Evolutionary conservation across 345 rosid genomes (phyloP), one percentile per base, ranked within the genome.

Genomic region (Rhizophora apiculata): DNA sequence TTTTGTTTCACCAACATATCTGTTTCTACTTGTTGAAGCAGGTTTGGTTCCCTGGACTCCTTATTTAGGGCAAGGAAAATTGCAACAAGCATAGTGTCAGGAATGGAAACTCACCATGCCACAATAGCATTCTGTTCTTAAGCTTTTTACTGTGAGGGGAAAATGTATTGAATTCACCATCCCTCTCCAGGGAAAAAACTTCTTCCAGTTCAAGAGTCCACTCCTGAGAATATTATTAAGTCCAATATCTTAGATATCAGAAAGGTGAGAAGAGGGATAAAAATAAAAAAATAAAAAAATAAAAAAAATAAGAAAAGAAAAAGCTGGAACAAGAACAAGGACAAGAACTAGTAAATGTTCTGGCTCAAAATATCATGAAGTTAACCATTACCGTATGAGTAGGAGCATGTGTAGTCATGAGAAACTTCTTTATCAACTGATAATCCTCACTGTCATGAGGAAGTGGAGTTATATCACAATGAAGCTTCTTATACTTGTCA

Each of bases 191-290:
- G 30, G 89, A 82, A 76, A 92, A 95, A 55, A 90, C 94, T 71
- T 92, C 96, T 79, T 95, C 96, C 80, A 92, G 85, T 72, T 92
- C 92, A 81, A 92, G 96, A 73, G 82, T 79, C 96, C 99, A 90
- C 55, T 90, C 96, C 98, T 95, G 74, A 57, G 13, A 71, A 68
- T 73, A 61, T 61, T 58, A 74, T 55, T 64, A 34, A 77, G 8
- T n/a, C 63, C 37, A 63, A 46, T 53, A 31, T 26, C 21, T 52
- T 51, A 27, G 6, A 46, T 24, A 34, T 51, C 52, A 64, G 30
- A 11, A 48, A 49, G 62, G 21, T 13, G 27, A 54, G 13, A 48
- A 8, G n/a, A 66, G n/a, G 49, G n/a, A 63, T 13, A 36, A 60
- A 2, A 43, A 46, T 7, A 21, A 7, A 34, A 52, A 49, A 46